Conservation (phyloP, 2,329 filamentous ascomycete genomes). For the Sclerotinia minor region DNA sequence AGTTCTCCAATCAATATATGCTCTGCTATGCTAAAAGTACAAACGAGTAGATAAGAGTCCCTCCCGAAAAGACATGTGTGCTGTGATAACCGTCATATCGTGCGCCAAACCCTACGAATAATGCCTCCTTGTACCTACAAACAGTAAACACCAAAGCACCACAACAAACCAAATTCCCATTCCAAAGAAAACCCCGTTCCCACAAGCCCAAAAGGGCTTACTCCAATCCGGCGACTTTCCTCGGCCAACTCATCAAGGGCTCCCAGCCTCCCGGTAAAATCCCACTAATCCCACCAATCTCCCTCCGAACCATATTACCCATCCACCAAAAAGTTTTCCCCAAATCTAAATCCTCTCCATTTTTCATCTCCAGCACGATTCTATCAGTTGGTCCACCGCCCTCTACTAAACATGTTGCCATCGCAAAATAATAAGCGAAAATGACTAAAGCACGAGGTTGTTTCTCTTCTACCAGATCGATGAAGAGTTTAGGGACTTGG, state of each 20-base stretch:
- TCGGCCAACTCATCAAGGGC: constrained; percentile 13
- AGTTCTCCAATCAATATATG: background rate
- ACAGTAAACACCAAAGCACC: background rate
- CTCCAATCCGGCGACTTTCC: constrained; percentile 10
- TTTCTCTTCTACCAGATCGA: constrained; percentile 27
- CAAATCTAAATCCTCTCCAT: constrained; percentile 9
- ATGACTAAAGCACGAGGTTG: constrained; percentile 30
- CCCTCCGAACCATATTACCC: constrained; percentile 15
- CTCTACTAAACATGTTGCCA: constrained; percentile 29
- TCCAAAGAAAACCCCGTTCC: background rate
- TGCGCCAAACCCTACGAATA: background rate
- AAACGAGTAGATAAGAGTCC: background rate
- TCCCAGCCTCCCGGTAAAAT: constrained; percentile 16
- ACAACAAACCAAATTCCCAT: background rate
- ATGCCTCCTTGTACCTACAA: background rate
- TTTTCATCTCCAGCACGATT: constrained; percentile 9
- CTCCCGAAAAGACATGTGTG: background rate
- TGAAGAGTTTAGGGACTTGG: constrained; percentile 28
- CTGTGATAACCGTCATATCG: background rate
- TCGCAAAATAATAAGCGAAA: constrained; percentile 40
- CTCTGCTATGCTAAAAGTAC: background rate
- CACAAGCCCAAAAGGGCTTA: background rate
- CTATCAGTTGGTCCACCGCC: background rate
- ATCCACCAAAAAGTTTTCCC: constrained; percentile 23
- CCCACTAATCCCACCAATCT: constrained; percentile 10